These are phyloP conservation scores for Shiraia bambusicola DNA, from an alignment of 2,329 filamentous ascomycete genomes.

Conservation along the genomic window DNA sequence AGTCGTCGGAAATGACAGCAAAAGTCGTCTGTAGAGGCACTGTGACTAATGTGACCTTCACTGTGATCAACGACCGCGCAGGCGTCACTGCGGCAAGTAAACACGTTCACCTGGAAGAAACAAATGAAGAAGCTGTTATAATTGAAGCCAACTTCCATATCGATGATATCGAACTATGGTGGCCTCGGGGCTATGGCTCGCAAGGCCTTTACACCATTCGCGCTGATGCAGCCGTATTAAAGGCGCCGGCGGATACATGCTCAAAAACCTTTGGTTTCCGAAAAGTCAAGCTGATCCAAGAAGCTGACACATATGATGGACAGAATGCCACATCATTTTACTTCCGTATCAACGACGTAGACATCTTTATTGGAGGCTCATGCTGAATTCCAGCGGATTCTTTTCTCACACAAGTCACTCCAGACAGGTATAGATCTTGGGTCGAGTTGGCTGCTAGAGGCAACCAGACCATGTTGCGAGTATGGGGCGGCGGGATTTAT, in stretches of 20 bases:
- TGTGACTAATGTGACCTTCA: background rate
- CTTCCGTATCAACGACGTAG: constrained; percentile 73
- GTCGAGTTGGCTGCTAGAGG: constrained; percentile 72
- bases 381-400: constrained; percentile 84
- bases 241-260: background rate
- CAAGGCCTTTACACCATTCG: constrained; percentile 69
- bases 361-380: constrained; percentile 78
- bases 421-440: constrained; percentile 70
- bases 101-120: background rate
- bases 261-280: constrained; percentile 57
- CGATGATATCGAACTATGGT: constrained; percentile 69
- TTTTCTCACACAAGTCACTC: constrained; percentile 69
- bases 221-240: constrained; percentile 1
- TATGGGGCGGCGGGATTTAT: constrained; percentile 81
- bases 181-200: constrained; percentile 71
- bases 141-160: constrained; percentile 44
- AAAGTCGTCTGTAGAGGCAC: background rate
- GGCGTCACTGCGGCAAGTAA: background rate
- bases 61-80: background rate
- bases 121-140: constrained; percentile 27
- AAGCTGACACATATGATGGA: constrained; percentile 49
- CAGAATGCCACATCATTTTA: constrained; percentile 68
- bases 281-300: constrained; percentile 52
- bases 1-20: constrained; percentile 1
- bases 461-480: constrained; percentile 77